Evolutionary conservation across 2,329 filamentous ascomycete species (phyloP).

Genomic region (Fonsecaea erecta): DNA sequence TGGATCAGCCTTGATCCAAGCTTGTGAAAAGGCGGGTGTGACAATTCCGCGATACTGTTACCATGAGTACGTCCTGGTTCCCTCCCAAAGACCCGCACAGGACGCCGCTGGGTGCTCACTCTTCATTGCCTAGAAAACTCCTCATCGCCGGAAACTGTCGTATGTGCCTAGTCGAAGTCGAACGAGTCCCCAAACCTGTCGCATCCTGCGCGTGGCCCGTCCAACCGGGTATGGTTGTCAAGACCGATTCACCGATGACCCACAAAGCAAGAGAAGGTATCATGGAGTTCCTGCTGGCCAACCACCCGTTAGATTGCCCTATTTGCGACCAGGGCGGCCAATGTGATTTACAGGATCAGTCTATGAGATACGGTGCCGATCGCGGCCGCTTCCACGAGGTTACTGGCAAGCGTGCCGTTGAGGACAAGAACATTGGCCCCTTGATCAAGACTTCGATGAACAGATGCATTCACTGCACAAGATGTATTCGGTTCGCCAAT

Average conservation of each 20-base stretch:
- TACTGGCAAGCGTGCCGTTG: slow-evolving; percentile 92
- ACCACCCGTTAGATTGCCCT: slow-evolving; percentile 94
- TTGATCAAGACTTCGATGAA: slow-evolving; percentile 99
- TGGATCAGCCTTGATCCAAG: slow-evolving; percentile 95
- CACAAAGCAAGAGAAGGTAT: slow-evolving; percentile 99
- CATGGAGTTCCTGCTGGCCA: slow-evolving; percentile 97
- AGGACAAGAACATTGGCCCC: slow-evolving; percentile 99
- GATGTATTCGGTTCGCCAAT: slow-evolving; percentile 96
- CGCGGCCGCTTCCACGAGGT: slow-evolving; percentile 96
- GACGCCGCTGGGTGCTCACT: slow-evolving; percentile 13
- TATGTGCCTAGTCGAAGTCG: slow-evolving; percentile 99
- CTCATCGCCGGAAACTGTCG: slow-evolving; percentile 99
- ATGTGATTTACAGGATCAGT: slow-evolving; percentile 98
- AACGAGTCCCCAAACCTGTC: slow-evolving; percentile 92
- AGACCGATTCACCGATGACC: slow-evolving; percentile 92
- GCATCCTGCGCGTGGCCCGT: slow-evolving; percentile 99
- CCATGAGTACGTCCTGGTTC: slow-evolving; percentile 74
- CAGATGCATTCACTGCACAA: slow-evolving; percentile 98
- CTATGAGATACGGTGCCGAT: slow-evolving; percentile 97
- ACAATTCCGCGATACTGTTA: slow-evolving; percentile 98
- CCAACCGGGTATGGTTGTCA: slow-evolving; percentile 97
- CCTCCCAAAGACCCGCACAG: not conserved
- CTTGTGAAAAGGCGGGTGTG: slow-evolving; percentile 94
- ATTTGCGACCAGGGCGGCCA: slow-evolving; percentile 99
- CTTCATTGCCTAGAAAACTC: slow-evolving; percentile 70